Percentiles rank a stretch among this genome's conserved stretches.
These are phyloP conservation scores for Hippophae tibetana DNA, from an alignment of 306 rosid genomes.

Conservation along the genomic window DNA sequence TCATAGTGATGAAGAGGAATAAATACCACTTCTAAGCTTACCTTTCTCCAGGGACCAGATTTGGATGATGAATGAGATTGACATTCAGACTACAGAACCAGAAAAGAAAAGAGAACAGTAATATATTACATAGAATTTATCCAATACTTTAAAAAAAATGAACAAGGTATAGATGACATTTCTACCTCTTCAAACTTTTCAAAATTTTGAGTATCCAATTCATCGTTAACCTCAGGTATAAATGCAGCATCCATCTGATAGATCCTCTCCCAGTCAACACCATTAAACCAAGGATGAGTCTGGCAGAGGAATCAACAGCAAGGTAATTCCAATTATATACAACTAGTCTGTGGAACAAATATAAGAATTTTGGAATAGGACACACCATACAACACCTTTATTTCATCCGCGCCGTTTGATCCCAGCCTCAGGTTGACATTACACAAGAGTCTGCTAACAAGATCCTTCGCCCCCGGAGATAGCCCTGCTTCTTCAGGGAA, in stretches of 20 bases:
- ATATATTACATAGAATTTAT: constrained; percentile 11
- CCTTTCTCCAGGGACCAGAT: constrained; percentile 95
- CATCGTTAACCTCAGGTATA: constrained; percentile 92
- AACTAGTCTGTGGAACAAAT: constrained; percentile 21
- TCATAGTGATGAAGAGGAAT: background rate
- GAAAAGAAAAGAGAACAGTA: constrained; percentile 14
- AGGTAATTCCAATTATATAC: constrained; percentile 33
- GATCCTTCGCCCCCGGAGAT: constrained; percentile 75
- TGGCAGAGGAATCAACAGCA: constrained; percentile 36
- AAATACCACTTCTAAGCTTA: constrained; percentile 21
- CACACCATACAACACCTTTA: constrained; percentile 88
- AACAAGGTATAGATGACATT: constrained; percentile 16
- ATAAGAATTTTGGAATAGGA: constrained; percentile 43
- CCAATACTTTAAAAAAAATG: constrained; percentile 10
- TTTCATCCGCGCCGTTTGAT: constrained; percentile 75
- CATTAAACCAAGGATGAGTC: constrained; percentile 72
- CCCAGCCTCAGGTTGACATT: constrained; percentile 83
- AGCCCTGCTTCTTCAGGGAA: constrained; percentile 91
- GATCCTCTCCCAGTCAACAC: constrained; percentile 73
- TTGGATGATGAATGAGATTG: constrained; percentile 56
- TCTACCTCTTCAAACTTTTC: constrained; percentile 95
- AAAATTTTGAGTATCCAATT: constrained; percentile 93
- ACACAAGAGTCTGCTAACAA: constrained; percentile 75
- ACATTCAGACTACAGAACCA: constrained; percentile 50
- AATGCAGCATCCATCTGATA: constrained; percentile 97